Base-by-base conservation (phyloP, 2,329 filamentous ascomycete species). In the Fusarium cicatricum region DNA sequence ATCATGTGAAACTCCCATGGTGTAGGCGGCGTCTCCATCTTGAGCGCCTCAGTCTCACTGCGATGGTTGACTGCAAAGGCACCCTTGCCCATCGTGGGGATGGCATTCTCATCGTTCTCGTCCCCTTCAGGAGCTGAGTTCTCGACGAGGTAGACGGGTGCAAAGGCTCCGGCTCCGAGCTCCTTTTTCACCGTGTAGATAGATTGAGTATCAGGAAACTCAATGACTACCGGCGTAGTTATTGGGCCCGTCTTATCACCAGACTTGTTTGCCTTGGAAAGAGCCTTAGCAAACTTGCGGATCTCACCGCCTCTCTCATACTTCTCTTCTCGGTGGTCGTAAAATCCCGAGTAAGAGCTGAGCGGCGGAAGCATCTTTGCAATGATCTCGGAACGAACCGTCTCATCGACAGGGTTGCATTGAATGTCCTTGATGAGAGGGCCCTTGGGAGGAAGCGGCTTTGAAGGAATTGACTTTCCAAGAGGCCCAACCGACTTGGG, bases 1-100 rank as follows among this genome's bases (percentile, higher is more conserved):
- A 98, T 92, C 75, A 99, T 96, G 76, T 97, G 90, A 71, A 98
- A 99, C 71, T 99, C 95, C 95, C 95, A 99, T 0, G 90, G 83
- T 5, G 88, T 90, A 0, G 94, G 91, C 1, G 93, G 92, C 28
- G 90, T 85, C 76, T 99, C 95, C 86, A 97, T 93, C 76, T 99
- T 99, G 66, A 99, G 82, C 2, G 95, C 95, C 74, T 97, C 92
- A 5, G 95, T 81, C 1, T 79, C 61, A 37, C 79, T 78, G 36
- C 90, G 86, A 39, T 79, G 77, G 29, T 77, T 78, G 10, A 80
- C 69, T n/a, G 84, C 79, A 68, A 88, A 85, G 11, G 80, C 75
- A 26, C 86, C 83, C 67, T 85, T 87, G 51, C 87, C 85, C 83
- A 90, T 85, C 51, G 79, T 78, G 4, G 78, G 32, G 69, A 73